Evolutionary conservation across 2,329 filamentous ascomycete species (phyloP).

Genomic region (Aspergillus viridinutans): DNA sequence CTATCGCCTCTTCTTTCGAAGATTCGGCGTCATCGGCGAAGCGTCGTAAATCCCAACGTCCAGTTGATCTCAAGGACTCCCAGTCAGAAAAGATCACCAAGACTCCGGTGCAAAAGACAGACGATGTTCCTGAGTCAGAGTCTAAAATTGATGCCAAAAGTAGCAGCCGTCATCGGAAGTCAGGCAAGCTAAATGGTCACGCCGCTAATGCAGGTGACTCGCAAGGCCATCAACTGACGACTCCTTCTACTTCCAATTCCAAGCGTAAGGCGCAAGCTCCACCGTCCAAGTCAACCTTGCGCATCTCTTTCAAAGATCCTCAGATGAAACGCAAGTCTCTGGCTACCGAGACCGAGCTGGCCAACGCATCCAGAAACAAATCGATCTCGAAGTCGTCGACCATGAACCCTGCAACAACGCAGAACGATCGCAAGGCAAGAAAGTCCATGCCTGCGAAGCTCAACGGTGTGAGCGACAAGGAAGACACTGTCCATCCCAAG

Average conservation of each 20-base stretch:
- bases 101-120: constrained; percentile 5
- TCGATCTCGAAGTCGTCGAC: constrained; percentile 1
- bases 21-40: constrained; percentile 17
- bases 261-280: constrained; percentile 3
- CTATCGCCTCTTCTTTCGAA: constrained; percentile 19
- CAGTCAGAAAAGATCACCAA: constrained; percentile 7
- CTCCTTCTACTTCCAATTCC: constrained; percentile 4
- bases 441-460: constrained; percentile 15
- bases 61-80: constrained; percentile 7
- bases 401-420: constrained; percentile 3
- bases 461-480: constrained; percentile 8
- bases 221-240: constrained; percentile 3
- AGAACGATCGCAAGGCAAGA: constrained; percentile 9
- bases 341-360: constrained; percentile 5
- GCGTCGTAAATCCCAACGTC: constrained; percentile 16
- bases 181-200: constrained; percentile 6
- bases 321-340: constrained; percentile 9
- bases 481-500: not conserved
- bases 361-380: constrained; percentile 1
- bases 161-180: constrained; percentile 7
- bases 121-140: constrained; percentile 2
- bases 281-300: constrained; percentile 8
- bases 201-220: not conserved
- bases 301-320: constrained; percentile 6
- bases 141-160: constrained; percentile 7